Base-by-base conservation (phyloP, 139 green algal species). In the Asterochloris erici region DNA sequence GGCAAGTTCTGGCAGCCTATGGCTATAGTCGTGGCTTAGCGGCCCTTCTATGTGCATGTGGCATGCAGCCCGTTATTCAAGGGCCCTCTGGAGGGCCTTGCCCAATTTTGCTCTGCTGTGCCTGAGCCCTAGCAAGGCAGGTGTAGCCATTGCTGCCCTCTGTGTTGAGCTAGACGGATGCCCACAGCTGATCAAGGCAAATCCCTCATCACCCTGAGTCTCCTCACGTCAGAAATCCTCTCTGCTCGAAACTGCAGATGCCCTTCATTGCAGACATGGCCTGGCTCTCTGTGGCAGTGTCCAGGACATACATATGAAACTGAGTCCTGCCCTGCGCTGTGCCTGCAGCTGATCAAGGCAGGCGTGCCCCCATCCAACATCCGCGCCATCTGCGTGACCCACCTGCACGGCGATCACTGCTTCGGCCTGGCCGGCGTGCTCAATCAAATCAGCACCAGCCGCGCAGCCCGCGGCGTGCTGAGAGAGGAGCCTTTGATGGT, bases 351-450 rank as follows among this genome's bases (percentile, higher is more conserved):
- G 77, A 61, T 83, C 23, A 63, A 77, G 38, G 79, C 88, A 19
- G 82, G 87, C 26, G 19, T 95, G n/a, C 79, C 91, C 66, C 81
- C 87, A 19, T 78, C 81, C 14, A 38, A 64, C 54, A 83, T 95
- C 19, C 29, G 54, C 28, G 90, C 84, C 17, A 90, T 98, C 66
- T 95, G 96, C 79, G 91, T 99, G 79, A 98, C 96, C 11, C 96
- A 99, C 91, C 80, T 98, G 70, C 96, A 99, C 85, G 96, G 96
- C 23, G 96, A 99, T 90, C 96, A 99, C 89, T 96, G 93, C 90
- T 99, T 98, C 81, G 96, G 96, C 15, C 84, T 98, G 28, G 85
- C 89, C 0, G 91, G 90, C 27, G 26, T 96, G 69, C 62, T 92
- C 26, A 38, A 62, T 11, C 81, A 81, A 11, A 81, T 88, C 66